Evolutionary conservation across 371 early-diverging fungal species (phyloP).

Genomic region (Mortierella sp.): DNA sequence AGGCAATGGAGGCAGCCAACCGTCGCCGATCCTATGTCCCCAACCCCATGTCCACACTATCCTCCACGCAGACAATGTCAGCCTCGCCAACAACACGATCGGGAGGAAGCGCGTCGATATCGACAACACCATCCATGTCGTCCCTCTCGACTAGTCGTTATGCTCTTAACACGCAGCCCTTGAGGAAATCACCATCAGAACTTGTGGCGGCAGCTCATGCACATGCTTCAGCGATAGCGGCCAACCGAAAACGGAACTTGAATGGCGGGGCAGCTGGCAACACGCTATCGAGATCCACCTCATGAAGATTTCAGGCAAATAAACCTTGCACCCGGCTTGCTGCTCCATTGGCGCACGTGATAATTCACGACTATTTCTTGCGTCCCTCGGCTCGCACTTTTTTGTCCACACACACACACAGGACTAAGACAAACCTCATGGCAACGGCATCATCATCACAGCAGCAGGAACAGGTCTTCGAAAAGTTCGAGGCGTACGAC

Average conservation of each 20-base stretch:
- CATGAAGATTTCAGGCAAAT: too few species aligned
- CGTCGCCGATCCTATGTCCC: constrained; percentile 1
- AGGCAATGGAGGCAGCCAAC: constrained; percentile 44
- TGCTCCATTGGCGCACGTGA: too few species aligned
- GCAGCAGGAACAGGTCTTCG: constrained; percentile 30
- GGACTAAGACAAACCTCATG: constrained; percentile 11
- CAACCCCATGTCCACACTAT: background rate
- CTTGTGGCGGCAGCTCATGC: constrained; percentile 29
- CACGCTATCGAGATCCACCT: too few species aligned
- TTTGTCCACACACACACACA: too few species aligned
- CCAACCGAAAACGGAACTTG: constrained; percentile 27
- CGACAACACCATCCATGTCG: background rate
- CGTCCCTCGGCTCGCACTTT: too few species aligned
- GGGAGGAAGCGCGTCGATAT: background rate
- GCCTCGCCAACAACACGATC: background rate
- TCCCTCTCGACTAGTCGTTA: background rate
- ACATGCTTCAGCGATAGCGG: constrained; percentile 33
- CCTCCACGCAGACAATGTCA: background rate
- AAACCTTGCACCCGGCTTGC: too few species aligned
- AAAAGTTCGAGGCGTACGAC: constrained; percentile 48
- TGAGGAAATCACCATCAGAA: constrained; percentile 16
- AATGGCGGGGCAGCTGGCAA: constrained; percentile 3
- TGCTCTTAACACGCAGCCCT: background rate
- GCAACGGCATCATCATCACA: constrained; percentile 14
- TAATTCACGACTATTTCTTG: too few species aligned